Conservation (phyloP, 768 basidiomycete genomes). For the Tylopilus subfusipes region DNA sequence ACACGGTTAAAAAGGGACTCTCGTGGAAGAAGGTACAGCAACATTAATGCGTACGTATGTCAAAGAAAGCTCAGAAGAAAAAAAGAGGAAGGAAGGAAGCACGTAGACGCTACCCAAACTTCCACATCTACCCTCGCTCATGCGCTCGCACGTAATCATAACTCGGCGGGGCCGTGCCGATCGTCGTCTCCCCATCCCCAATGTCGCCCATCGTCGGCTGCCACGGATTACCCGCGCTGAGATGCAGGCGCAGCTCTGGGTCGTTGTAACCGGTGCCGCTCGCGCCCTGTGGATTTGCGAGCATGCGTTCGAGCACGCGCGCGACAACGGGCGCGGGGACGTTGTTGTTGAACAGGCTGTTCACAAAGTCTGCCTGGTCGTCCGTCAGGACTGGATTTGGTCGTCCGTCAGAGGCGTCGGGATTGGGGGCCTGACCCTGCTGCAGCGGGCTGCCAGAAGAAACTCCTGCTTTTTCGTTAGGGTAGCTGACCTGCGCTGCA, state of each 20-base stretch:
- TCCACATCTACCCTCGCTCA: neutral
- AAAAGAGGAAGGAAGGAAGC: neutral
- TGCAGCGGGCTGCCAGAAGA: neutral
- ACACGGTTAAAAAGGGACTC: no score
- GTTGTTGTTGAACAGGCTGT: slow-evolving; percentile 24
- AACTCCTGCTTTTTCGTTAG: slow-evolving; percentile 14
- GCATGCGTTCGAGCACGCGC: slow-evolving; percentile 27
- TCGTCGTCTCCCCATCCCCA: slow-evolving; percentile 31
- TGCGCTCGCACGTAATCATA: slow-evolving; percentile 19
- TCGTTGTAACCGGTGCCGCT: slow-evolving; percentile 1
- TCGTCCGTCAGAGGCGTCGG: neutral
- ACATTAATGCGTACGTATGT: no score
- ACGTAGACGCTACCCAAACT: neutral
- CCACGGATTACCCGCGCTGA: slow-evolving; percentile 17
- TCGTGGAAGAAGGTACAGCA: no score
- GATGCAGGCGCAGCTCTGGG: slow-evolving; percentile 9
- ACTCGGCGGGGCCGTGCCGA: slow-evolving; percentile 24
- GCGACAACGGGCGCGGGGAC: slow-evolving; percentile 26
- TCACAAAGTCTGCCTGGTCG: slow-evolving; percentile 26
- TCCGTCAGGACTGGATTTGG: slow-evolving; percentile 13
- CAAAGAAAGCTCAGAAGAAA: neutral
- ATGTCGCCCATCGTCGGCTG: slow-evolving; percentile 40
- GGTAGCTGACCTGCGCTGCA: neutral
- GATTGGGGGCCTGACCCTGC: neutral
- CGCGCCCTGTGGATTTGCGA: slow-evolving; percentile 21